Conservation (phyloP, 352 stramenopile species). For the Pythium graminicola region DNA sequence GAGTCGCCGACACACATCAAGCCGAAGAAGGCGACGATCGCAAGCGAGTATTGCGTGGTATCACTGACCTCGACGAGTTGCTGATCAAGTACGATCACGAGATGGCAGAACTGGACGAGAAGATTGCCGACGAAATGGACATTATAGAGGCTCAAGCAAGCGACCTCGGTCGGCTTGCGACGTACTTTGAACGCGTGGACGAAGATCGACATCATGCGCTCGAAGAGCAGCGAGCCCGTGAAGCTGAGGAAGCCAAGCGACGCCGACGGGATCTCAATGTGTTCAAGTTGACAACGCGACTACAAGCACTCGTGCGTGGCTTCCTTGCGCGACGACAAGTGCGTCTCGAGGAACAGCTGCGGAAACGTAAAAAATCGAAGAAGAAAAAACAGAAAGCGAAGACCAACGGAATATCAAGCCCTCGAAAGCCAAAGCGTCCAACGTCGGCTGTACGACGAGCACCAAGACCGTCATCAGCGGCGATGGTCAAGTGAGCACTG, state of each 20-base stretch:
- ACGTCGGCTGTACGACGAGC: no score
- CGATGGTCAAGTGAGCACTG: no score
- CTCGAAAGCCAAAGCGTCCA: no score
- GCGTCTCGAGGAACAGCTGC: constrained; percentile 25
- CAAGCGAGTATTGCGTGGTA: constrained; percentile 36
- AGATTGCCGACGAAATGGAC: constrained; percentile 27
- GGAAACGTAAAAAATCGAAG: constrained; percentile 21
- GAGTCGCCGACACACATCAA: constrained; percentile 35
- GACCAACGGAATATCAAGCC: no score
- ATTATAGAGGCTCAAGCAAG: constrained; percentile 28
- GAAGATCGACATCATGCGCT: constrained; percentile 44
- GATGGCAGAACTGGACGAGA: constrained; percentile 37
- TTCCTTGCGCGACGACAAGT: constrained; percentile 44
- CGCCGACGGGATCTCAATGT: constrained; percentile 39
- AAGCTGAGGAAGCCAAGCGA: constrained; percentile 25
- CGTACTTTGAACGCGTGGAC: constrained; percentile 47
- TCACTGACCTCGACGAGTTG: constrained; percentile 39
- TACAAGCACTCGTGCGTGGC: constrained; percentile 53
- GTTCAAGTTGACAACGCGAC: constrained; percentile 40
- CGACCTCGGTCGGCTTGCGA: constrained; percentile 31
- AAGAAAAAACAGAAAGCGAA: constrained; percentile 25
- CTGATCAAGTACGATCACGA: constrained; percentile 45
- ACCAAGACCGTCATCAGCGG: no score
- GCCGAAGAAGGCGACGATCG: constrained; percentile 42
- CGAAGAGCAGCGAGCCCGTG: constrained; percentile 36